Evolutionary conservation across 2,329 filamentous ascomycete species (phyloP), one percentile per base, ranked within the genome.

Genomic region (Fusarium graminum): DNA sequence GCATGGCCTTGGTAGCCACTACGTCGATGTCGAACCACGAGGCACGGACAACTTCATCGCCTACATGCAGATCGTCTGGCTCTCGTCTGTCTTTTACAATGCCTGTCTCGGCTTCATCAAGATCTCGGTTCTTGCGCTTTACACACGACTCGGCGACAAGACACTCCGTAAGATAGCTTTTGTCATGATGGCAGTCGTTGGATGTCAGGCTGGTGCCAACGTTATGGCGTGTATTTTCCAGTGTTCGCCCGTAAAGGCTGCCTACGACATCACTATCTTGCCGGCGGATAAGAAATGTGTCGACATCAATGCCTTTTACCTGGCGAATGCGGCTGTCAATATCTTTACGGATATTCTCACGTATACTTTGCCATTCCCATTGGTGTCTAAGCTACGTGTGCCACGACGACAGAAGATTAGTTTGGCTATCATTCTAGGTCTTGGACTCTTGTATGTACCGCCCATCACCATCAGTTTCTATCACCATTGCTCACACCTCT

Each of bases 101-200:
- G 64, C 64, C 4, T 68, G 62, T 10, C 60, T 67, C 0, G 65
- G 65, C 5, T 67, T 67, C 40, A 65, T 67, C 51, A 67, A 67
- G 43, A 62, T 68, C 14, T 68, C 65, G 0, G 65, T 67, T 0
- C 60, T 67, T 0, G 65, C 65, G 1, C 51, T 67, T 1, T 68
- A 67, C 1, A 68, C 56, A 4, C 43, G 65, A 1, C 46, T 67
- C 8, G 65, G 65, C 2, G 65, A 67, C 22, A 67, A 59, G 13
- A 26, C 40, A 4, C 19, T 67, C 0, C 59, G 53, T 1, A 67
- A 65, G 39, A 17, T 44, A 4, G 64, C 64, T 0, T 60, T 68
- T 3, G n/a, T 68, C 3, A 67, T 67, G 64, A 60, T 67, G 26
- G 53, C n/a, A 0, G 64, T 67, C 0, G 64, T 67, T 1, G 53